phyloP scores from a whole-genome alignment of 345 rosid species.

The Gossypium thurberi region DNA sequence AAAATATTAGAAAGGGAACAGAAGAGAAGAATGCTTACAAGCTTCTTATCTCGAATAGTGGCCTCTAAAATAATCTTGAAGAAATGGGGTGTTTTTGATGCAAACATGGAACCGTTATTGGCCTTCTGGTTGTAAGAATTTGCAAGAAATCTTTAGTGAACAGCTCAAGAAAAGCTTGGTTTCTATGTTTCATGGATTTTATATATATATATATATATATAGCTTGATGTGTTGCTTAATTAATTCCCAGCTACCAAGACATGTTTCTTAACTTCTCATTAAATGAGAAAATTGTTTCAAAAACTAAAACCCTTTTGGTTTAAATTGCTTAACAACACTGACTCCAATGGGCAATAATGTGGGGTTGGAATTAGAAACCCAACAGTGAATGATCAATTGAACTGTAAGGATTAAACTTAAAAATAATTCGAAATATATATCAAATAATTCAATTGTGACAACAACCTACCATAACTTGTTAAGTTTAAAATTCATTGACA shows the following conservation, averaged over 20 bases:
- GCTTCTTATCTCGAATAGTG: slow-evolving; percentile 10
- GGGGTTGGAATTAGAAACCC: background rate
- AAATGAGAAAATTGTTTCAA: background rate
- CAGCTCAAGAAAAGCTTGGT: background rate
- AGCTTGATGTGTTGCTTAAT: background rate
- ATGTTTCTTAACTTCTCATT: background rate
- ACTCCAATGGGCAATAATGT: no score
- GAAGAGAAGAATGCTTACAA: background rate
- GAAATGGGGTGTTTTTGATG: slow-evolving; percentile 10
- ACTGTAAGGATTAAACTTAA: background rate
- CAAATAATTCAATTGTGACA: no score
- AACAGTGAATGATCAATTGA: background rate
- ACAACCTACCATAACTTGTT: no score
- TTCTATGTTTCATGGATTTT: background rate
- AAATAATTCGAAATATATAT: background rate
- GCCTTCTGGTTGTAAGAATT: background rate
- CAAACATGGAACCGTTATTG: background rate
- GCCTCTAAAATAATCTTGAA: slow-evolving; percentile 21
- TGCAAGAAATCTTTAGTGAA: no score
- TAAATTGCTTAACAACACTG: background rate
- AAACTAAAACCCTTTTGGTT: background rate
- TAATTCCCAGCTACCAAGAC: background rate
- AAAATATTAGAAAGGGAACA: background rate
- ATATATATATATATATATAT: background rate
- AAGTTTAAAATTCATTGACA: no score